Conservation (phyloP, 169 alveolate species). For the Cryptosporidium canis region DNA sequence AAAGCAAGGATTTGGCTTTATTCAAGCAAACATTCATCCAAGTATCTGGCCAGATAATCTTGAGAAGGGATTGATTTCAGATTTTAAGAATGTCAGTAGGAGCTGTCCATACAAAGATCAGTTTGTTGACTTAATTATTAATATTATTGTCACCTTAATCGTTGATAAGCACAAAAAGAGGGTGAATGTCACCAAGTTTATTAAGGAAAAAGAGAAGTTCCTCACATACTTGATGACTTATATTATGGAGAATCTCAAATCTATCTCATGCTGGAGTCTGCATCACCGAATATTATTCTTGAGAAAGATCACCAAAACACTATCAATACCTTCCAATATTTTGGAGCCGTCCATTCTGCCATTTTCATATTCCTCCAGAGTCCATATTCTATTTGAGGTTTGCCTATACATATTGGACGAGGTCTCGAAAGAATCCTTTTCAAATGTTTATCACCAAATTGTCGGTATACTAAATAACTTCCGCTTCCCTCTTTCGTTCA, state of each 20-base stretch:
- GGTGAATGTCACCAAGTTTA: background rate
- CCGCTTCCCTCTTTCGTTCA: background rate
- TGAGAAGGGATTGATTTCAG: conserved; percentile 18
- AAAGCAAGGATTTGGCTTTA: background rate
- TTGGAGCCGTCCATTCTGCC: conserved; percentile 49
- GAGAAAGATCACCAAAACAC: conserved; percentile 12
- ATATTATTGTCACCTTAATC: background rate
- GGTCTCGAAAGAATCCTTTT: conserved; percentile 13
- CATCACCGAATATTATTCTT: conserved; percentile 40
- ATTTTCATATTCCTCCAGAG: conserved; percentile 23
- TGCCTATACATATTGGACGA: conserved; percentile 4
- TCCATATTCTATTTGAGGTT: conserved; percentile 41
- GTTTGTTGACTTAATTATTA: conserved; percentile 24
- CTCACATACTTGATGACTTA: conserved; percentile 58
- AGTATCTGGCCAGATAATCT: conserved; percentile 57
- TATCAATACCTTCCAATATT: conserved; percentile 63
- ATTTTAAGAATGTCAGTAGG: conserved; percentile 1
- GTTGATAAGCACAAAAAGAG: background rate
- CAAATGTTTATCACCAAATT: conserved; percentile 11
- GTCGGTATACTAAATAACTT: conserved; percentile 53
- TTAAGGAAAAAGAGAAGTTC: conserved; percentile 38
- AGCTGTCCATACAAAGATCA: conserved; percentile 1
- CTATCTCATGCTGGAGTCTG: conserved; percentile 45
- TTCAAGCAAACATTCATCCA: conserved; percentile 17
- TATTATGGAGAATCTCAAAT: conserved; percentile 49